Evolutionary conservation across 345 rosid genomes (phyloP).

Genomic region (Iberis pinnata): DNA sequence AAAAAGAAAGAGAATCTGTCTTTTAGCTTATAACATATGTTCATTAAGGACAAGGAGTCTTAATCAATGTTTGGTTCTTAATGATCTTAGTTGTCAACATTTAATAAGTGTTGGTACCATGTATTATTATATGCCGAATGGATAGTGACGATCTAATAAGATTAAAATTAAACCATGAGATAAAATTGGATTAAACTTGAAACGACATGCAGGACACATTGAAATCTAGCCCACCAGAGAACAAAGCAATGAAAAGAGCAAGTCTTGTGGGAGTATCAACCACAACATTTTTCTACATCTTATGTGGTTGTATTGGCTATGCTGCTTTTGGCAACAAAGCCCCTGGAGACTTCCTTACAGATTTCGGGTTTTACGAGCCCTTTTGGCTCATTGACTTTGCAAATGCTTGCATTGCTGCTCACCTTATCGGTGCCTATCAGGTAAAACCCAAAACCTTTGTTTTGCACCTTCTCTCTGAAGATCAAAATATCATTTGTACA

Average conservation of each 20-base stretch:
- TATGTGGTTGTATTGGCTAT: constrained; percentile 76
- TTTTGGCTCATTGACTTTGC: constrained; percentile 84
- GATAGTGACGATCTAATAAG: background rate
- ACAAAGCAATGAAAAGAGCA: constrained; percentile 67
- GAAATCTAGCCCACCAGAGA: constrained; percentile 65
- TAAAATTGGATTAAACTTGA: background rate
- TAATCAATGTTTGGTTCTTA: constrained; percentile 22
- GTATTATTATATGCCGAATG: background rate
- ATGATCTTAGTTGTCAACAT: constrained; percentile 6
- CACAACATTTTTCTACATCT: constrained; percentile 66
- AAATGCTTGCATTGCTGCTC: constrained; percentile 68
- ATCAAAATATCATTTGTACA: background rate
- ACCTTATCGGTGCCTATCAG: constrained; percentile 86
- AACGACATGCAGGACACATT: constrained; percentile 47
- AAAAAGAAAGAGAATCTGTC: constrained; percentile 29
- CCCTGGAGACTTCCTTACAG: constrained; percentile 88
- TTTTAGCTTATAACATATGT: constrained; percentile 26
- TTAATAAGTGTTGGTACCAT: background rate
- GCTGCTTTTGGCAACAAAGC: constrained; percentile 93
- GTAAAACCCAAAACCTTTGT: constrained; percentile 26
- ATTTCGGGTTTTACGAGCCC: constrained; percentile 88
- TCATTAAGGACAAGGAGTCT: constrained; percentile 21
- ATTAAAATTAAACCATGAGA: background rate
- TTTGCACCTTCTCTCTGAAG: background rate
- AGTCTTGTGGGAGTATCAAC: constrained; percentile 45